phyloP scores from a whole-genome alignment of 176 grass and related monocot species.

The Oryza rufipogon region DNA sequence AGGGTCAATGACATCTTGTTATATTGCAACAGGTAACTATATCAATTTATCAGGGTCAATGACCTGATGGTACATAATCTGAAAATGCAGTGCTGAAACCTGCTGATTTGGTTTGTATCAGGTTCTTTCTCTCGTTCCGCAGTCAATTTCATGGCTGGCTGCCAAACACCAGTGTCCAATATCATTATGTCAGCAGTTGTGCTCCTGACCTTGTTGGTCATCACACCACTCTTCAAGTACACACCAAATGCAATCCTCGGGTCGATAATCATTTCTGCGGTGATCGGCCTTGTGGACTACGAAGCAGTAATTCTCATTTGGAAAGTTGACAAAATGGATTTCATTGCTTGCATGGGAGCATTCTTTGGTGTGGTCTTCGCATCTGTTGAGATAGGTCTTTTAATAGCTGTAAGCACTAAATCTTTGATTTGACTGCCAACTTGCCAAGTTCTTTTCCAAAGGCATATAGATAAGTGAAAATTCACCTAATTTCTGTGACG shows the following conservation, averaged over 20 bases:
- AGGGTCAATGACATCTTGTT: constrained; percentile 97
- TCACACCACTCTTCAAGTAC: constrained; percentile 95
- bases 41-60: not conserved
- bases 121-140: constrained; percentile 97
- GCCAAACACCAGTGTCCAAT: constrained; percentile 80
- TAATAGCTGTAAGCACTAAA: constrained; percentile 79
- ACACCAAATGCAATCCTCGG: constrained; percentile 88
- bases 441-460: not conserved
- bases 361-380: constrained; percentile 85
- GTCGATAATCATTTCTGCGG: constrained; percentile 87
- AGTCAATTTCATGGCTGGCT: constrained; percentile 96
- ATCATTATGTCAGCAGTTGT: constrained; percentile 88
- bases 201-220: constrained; percentile 82
- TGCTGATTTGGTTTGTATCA: constrained; percentile 35
- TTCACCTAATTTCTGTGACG: constrained; percentile 15
- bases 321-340: constrained; percentile 97
- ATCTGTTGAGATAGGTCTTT: constrained; percentile 87
- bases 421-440: not conserved
- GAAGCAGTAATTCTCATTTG: constrained; percentile 88
- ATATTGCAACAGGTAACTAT: constrained; percentile 76
- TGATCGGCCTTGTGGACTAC: constrained; percentile 77
- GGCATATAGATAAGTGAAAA: not conserved
- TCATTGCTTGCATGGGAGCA: constrained; percentile 95
- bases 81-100: constrained; percentile 24
- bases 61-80: not conserved